A percentile compares a stretch with the other conserved stretches of the same genome.
Evolutionary conservation across 2,329 filamentous ascomycete species (phyloP).

Genomic region (Trichophyton benhamiae): DNA sequence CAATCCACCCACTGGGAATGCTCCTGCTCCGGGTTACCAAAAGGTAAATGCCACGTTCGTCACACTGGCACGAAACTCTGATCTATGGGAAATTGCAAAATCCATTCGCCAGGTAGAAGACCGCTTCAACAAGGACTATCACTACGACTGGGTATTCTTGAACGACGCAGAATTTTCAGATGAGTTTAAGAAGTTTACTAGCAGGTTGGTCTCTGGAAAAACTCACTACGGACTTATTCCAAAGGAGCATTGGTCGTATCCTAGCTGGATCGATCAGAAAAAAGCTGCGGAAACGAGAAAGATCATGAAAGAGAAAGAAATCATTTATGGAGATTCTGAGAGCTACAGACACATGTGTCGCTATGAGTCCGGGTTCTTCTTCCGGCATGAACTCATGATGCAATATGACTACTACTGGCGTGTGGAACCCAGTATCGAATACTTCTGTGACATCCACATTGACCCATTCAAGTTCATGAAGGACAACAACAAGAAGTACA

Average conservation of each 20-base stretch:
- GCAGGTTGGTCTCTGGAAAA: conserved; percentile 78
- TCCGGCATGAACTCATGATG: conserved; percentile 82
- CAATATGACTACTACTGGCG: conserved; percentile 99
- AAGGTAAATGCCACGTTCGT: conserved; percentile 97
- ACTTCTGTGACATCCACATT: conserved; percentile 90
- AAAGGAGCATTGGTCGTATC: conserved; percentile 93
- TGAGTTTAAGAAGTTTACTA: conserved; percentile 84
- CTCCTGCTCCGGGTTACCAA: conserved; percentile 24
- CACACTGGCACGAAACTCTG: conserved; percentile 80
- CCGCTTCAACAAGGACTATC: conserved; percentile 90
- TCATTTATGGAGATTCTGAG: conserved; percentile 95
- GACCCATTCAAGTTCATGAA: conserved; percentile 96
- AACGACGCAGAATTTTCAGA: conserved; percentile 93
- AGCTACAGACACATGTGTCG: conserved; percentile 99
- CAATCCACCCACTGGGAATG: conserved; percentile 38
- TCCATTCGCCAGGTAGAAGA: conserved; percentile 96
- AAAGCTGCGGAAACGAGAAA: conserved; percentile 81
- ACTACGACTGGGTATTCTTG: conserved; percentile 98
- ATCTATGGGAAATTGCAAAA: conserved; percentile 92
- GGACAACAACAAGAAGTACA: conserved; percentile 96
- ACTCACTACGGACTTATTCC: conserved; percentile 85
- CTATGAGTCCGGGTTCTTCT: conserved; percentile 98
- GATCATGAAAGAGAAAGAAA: conserved; percentile 86
- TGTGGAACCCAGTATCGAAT: conserved; percentile 90
- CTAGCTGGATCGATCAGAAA: conserved; percentile 87